Percentiles rank a stretch among this genome's conserved stretches.
These are phyloP conservation scores for Aspergillus neoniger DNA, from an alignment of 2,329 filamentous ascomycete genomes.

Conservation along the genomic window DNA sequence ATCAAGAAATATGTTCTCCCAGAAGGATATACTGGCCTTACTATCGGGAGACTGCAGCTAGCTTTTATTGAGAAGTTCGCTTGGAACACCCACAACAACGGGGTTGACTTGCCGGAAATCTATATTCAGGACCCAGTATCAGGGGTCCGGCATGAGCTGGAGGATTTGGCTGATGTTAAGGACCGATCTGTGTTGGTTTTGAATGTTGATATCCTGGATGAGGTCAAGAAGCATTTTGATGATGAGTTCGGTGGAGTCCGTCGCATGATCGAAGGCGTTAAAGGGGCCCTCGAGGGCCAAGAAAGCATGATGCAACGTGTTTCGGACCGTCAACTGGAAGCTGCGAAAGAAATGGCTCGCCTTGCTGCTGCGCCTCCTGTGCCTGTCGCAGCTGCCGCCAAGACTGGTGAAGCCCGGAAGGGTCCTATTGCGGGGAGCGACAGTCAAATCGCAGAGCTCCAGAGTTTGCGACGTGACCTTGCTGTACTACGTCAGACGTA, in stretches of 20 bases:
- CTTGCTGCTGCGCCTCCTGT: slow-evolving; percentile 55
- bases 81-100: slow-evolving; percentile 96
- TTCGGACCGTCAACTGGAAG: slow-evolving; percentile 85
- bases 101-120: slow-evolving; percentile 89
- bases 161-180: slow-evolving; percentile 90
- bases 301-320: slow-evolving; percentile 79
- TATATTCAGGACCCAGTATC: slow-evolving; percentile 97
- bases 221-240: slow-evolving; percentile 95
- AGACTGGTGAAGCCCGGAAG: slow-evolving; percentile 28
- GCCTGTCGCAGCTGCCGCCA: slow-evolving; percentile 27
- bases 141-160: slow-evolving; percentile 92
- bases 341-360: slow-evolving; percentile 80
- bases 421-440: slow-evolving; percentile 46
- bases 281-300: slow-evolving; percentile 80
- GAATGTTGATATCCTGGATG: slow-evolving; percentile 89
- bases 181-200: slow-evolving; percentile 93
- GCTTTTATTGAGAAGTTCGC: slow-evolving; percentile 99
- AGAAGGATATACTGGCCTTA: slow-evolving; percentile 80
- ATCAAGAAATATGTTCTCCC: slow-evolving; percentile 93
- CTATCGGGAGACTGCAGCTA: slow-evolving; percentile 83
- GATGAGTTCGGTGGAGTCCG: slow-evolving; percentile 82
- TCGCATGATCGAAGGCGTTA: slow-evolving; percentile 81
- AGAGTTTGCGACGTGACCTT: slow-evolving; percentile 80
- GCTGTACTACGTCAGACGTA: slow-evolving; percentile 93
- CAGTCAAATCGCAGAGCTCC: slow-evolving; percentile 73